Evolutionary conservation across 306 rosid species (phyloP), one percentile per base, ranked within the genome.

Genomic region (Lathyrus sativus): DNA sequence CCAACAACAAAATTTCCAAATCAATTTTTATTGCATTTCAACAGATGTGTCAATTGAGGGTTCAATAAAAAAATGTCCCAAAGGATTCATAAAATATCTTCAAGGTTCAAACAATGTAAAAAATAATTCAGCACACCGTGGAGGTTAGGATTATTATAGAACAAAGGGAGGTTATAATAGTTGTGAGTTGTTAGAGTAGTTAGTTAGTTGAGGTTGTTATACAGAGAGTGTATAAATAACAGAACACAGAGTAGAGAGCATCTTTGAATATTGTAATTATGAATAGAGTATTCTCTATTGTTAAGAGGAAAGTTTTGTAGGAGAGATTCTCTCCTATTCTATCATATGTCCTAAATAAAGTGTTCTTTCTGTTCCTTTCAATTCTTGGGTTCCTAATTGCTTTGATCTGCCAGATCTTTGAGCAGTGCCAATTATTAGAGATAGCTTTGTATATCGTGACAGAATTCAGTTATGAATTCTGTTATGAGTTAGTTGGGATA

Each of bases 41-140:
- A 51, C 29, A 22, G 7, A 51, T 49, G 55, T 10, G n/a, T 51
- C 9, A 51, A 51, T 18, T 5, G 18, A 46, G 53, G 10, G 10
- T 46, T 46, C 7, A 46, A 46, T 46, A 46, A 46, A 46, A 46
- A 44, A 28, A 42, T 22, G 69, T 43, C 49, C 76, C 7, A 46
- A 2, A 55, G 44, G 28, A 74, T 35, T 66, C 2, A n/a, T 6
- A 39, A 14, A 29, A 46, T 44, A 75, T 48, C 44, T 67, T 31
- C 22, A 0, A 28, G 62, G 65, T 39, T 51, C 59, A 62, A 51
- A 69, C 50, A 69, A 41, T 2, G 75, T 57, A 11, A 74, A 61
- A 53, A 9, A 49, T 42, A 41, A 33, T 15, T 62, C 59, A 51
- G 22, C 14, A 41, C 41, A 17, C 49, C 54, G 18, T 43, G 31